Conservation (phyloP, 257 asterid species). For the Striga asiatica region DNA sequence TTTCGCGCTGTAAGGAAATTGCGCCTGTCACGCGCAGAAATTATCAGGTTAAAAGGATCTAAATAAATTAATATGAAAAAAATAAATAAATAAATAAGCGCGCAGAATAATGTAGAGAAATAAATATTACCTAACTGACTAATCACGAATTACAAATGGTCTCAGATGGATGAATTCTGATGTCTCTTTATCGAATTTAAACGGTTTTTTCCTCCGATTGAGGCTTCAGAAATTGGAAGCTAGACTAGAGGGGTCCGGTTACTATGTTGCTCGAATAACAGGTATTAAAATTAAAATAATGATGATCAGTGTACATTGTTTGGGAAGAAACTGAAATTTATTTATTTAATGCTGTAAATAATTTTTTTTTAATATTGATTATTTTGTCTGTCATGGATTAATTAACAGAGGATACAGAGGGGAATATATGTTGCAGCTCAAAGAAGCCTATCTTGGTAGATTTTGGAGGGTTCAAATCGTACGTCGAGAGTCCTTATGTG, state of each 20-base stretch:
- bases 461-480: slow-evolving; percentile 55
- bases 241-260: slow-evolving; percentile 37
- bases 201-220: slow-evolving; percentile 51
- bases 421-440: slow-evolving; percentile 15
- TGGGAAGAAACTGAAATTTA: too few species aligned
- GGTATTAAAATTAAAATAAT: slow-evolving; percentile 17
- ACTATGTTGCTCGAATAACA: slow-evolving; percentile 56
- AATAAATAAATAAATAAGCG: neutral
- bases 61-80: neutral
- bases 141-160: slow-evolving; percentile 19
- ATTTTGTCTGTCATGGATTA: too few species aligned
- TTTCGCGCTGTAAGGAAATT: slow-evolving; percentile 52
- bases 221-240: slow-evolving; percentile 47
- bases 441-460: slow-evolving; percentile 39
- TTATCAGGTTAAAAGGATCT: slow-evolving; percentile 40
- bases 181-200: slow-evolving; percentile 25
- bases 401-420: slow-evolving; percentile 25
- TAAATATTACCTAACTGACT: neutral
- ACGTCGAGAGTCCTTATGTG: slow-evolving; percentile 50
- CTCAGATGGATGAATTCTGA: slow-evolving; percentile 52
- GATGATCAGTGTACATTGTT: too few species aligned
- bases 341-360: too few species aligned
- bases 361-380: neutral
- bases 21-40: slow-evolving; percentile 57
- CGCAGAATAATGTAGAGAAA: neutral